Percentiles rank a stretch among this genome's conserved stretches.
These are phyloP conservation scores for Microcos paniculata DNA, from an alignment of 345 rosid genomes.

Conservation along the genomic window DNA sequence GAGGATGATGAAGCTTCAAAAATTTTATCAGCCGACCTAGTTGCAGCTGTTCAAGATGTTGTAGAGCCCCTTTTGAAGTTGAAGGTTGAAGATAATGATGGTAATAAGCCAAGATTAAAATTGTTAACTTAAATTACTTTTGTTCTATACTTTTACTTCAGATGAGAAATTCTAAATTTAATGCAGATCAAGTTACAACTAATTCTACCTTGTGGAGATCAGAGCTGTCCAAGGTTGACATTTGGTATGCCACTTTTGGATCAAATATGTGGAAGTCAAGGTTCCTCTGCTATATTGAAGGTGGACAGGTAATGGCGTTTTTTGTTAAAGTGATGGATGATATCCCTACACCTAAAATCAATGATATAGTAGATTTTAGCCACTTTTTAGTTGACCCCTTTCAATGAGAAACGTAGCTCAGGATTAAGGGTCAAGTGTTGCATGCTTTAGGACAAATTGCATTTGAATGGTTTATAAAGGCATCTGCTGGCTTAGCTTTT, in stretches of 20 bases:
- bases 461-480: neutral
- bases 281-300: constrained; percentile 81
- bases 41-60: constrained; percentile 33
- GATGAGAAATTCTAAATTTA: neutral
- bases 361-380: neutral
- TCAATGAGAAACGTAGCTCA: neutral
- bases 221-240: constrained; percentile 56
- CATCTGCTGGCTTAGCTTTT: neutral
- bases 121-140: neutral
- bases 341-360: neutral
- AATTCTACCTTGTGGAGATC: constrained; percentile 56
- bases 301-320: constrained; percentile 63
- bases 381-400: neutral
- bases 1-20: constrained; percentile 38
- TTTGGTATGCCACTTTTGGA: constrained; percentile 89
- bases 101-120: constrained; percentile 26
- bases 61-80: constrained; percentile 55
- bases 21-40: constrained; percentile 22
- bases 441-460: neutral
- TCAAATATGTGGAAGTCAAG: constrained; percentile 83
- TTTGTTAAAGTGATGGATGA: neutral
- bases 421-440: neutral
- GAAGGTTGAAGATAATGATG: constrained; percentile 45
- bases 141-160: neutral
- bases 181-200: constrained; percentile 30